Evolutionary conservation across 2,329 filamentous ascomycete genomes (phyloP), one percentile per base, ranked within the genome.

Genomic region (Pseudogymnoascus verrucosus): DNA sequence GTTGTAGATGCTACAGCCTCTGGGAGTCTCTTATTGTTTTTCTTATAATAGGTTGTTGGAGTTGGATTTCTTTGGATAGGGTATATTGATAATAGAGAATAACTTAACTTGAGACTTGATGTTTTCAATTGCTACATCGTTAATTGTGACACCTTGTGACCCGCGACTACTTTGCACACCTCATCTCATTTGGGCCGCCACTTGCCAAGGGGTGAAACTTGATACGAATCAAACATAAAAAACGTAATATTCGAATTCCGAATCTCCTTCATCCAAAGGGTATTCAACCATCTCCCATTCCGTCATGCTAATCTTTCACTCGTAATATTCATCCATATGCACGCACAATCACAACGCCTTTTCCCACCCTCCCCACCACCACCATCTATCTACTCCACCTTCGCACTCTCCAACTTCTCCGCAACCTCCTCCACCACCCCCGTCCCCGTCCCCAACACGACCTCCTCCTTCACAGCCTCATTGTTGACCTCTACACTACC

Each of bases 1-100:
- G 65, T 75, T 82, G 19, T 73, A 69, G 51, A 34, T 34, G 61
- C n/a, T 21, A 1, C 19, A 26, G 39, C 57, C 36, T n/a, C n/a
- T n/a, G n/a, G 19, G n/a, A 47, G 5, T 61, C n/a, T 61, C 60
- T 26, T 60, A 16, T 10, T 60, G 11, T 26, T 8, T 51, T 51
- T 51, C 44, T 28, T 51, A n/a, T n/a, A n/a, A 51, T 51, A 51
- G 21, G 44, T n/a, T 28, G 14, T 51, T 3, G 44, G 44, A 28
- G 44, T 51, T 51, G 44, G 44, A 10, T 28, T 51, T 51, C 44
- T 51, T 51, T 51, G 44, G 44, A 51, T 28, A 47, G 23, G 44
- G 8, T 51, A 51, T 51, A 28, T 16, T 5, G 23, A 51, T 51
- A 51, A 51, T 51, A n/a, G n/a, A 28, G 2, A 26, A 16, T n/a